Conservation (phyloP, 208 protist genomes). For the Kentomonas sorsogonicus region DNA sequence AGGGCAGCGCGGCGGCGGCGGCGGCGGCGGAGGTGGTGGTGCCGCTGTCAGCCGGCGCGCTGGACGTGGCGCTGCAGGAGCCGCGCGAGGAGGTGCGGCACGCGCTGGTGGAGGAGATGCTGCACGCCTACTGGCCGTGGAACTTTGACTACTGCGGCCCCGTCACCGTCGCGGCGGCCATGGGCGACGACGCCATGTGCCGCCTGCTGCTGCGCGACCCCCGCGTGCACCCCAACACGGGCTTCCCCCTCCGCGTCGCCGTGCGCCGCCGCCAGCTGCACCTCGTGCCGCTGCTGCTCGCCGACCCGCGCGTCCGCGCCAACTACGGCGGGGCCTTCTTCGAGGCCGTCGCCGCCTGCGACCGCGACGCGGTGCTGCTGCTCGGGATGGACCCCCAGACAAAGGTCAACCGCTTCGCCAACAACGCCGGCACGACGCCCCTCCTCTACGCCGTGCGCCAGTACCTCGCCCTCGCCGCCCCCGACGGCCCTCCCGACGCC, state of each 20-base stretch:
- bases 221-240: constrained; percentile 34
- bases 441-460: constrained; percentile 30
- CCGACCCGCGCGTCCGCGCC: constrained; percentile 20
- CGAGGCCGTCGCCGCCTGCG: constrained; percentile 21
- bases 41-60: constrained; percentile 17
- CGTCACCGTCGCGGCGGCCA: constrained; percentile 29
- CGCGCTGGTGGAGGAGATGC: constrained; percentile 20
- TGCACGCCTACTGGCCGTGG: constrained; percentile 19
- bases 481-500: constrained; percentile 2
- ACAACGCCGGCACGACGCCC: constrained; percentile 25
- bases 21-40: not conserved
- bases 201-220: constrained; percentile 20
- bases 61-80: constrained; percentile 40
- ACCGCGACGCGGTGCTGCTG: constrained; percentile 17
- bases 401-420: constrained; percentile 33
- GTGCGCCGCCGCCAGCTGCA: constrained; percentile 23
- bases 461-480: constrained; percentile 9
- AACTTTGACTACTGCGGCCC: constrained; percentile 32
- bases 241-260: constrained; percentile 33
- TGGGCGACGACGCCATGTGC: constrained; percentile 26
- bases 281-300: constrained; percentile 17
- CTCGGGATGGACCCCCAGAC: constrained; percentile 16
- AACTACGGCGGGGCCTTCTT: constrained; percentile 37
- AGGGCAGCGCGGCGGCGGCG: not conserved
- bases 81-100: constrained; percentile 18